These are phyloP conservation scores for Apocynum venetum DNA, from an alignment of 257 asterid genomes.

Conservation along the genomic window DNA sequence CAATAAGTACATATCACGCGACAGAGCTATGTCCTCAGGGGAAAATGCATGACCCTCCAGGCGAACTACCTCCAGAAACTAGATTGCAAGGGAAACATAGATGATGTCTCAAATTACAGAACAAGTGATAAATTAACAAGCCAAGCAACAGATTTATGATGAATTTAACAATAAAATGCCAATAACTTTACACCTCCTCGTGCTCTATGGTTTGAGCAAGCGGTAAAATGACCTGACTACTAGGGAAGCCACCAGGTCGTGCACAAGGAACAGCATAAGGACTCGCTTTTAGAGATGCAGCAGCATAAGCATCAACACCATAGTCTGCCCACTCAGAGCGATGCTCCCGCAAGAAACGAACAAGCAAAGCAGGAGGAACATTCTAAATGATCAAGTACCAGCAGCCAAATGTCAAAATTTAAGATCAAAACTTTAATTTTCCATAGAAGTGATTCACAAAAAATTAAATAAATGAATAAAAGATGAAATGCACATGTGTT, in stretches of 20 bases:
- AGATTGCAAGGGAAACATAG: constrained; percentile 9
- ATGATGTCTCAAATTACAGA: not conserved
- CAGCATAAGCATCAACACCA: constrained; percentile 72
- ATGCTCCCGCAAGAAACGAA: constrained; percentile 83
- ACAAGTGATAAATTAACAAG: not conserved
- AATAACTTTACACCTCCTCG: constrained; percentile 55
- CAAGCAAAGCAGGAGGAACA: constrained; percentile 80
- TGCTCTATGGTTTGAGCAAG: constrained; percentile 81
- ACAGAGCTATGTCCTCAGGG: constrained; percentile 68
- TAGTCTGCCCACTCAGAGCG: constrained; percentile 94
- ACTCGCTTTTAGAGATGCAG: constrained; percentile 70
- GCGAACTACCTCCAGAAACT: constrained; percentile 91
- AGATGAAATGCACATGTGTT: not conserved
- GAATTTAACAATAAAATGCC: not conserved
- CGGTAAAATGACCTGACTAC: constrained; percentile 73
- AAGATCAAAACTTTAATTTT: not conserved
- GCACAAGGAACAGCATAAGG: constrained; percentile 68
- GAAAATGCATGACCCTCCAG: constrained; percentile 72
- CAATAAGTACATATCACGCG: constrained; percentile 77
- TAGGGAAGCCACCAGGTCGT: constrained; percentile 61
- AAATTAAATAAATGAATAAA: no score
- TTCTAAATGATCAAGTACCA: constrained; percentile 33
- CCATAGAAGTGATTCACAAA: not conserved
- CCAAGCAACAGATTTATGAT: not conserved
- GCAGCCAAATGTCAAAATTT: not conserved